phyloP scores from a whole-genome alignment of 2,329 filamentous ascomycete genomes.

The Colletotrichum sp. region DNA sequence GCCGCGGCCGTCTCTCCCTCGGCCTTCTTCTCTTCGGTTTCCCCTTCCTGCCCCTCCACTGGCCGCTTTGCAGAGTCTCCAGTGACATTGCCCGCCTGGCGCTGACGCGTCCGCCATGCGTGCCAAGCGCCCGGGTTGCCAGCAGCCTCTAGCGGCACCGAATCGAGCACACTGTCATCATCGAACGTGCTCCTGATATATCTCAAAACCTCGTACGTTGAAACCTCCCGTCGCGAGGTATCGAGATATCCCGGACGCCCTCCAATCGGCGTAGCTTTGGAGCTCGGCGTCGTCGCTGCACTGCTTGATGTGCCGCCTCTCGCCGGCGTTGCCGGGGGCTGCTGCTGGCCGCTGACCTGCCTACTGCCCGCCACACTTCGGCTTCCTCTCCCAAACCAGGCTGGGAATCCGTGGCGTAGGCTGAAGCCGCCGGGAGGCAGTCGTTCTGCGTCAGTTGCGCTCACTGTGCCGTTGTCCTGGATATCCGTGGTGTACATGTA shows the following conservation, averaged over 20 bases:
- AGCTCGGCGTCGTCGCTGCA: slow-evolving; percentile 33
- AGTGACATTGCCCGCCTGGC: slow-evolving; percentile 7
- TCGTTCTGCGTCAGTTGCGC: slow-evolving; percentile 81
- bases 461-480: slow-evolving; percentile 77
- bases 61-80: not conserved
- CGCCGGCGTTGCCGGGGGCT: slow-evolving; percentile 28
- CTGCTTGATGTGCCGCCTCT: slow-evolving; percentile 24
- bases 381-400: slow-evolving; percentile 77
- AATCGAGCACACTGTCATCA: slow-evolving; percentile 77
- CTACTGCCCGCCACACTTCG: slow-evolving; percentile 42
- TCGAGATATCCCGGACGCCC: slow-evolving; percentile 43
- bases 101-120: slow-evolving; percentile 77
- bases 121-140: slow-evolving; percentile 94
- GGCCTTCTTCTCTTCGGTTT: not conserved
- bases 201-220: slow-evolving; percentile 72
- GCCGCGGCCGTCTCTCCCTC: not conserved
- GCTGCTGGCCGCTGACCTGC: slow-evolving; percentile 46
- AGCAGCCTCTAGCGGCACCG: slow-evolving; percentile 78
- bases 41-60: not conserved
- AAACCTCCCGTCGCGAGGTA: slow-evolving; percentile 48
- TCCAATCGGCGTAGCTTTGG: slow-evolving; percentile 30
- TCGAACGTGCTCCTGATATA: slow-evolving; percentile 88
- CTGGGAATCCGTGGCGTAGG: slow-evolving; percentile 86
- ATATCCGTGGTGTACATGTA: slow-evolving; percentile 89
- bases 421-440: slow-evolving; percentile 90